Conservation (phyloP, 2,329 filamentous ascomycete species). For the Pyrenophora seminiperda region DNA sequence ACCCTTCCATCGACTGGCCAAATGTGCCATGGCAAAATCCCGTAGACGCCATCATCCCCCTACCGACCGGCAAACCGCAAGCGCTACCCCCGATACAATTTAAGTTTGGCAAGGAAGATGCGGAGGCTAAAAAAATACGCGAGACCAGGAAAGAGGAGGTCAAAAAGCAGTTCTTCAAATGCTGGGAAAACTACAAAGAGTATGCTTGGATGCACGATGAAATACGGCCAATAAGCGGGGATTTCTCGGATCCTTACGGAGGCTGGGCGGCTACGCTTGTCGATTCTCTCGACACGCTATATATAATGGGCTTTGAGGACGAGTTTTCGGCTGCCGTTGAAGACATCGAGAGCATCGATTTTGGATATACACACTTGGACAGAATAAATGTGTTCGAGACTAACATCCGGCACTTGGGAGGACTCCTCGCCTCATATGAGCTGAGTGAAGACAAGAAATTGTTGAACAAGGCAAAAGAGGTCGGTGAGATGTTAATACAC, state of each 20-base stretch:
- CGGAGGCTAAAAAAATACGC: slow-evolving; percentile 39
- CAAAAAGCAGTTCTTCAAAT: slow-evolving; percentile 51
- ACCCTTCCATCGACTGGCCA: slow-evolving; percentile 47
- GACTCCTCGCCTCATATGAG: slow-evolving; percentile 84
- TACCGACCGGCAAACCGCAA: slow-evolving; percentile 48
- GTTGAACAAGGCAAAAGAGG: slow-evolving; percentile 76
- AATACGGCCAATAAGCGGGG: slow-evolving; percentile 52
- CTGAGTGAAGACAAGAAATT: slow-evolving; percentile 75
- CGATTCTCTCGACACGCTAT: slow-evolving; percentile 54
- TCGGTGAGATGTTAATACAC: slow-evolving; percentile 79
- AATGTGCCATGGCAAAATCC: slow-evolving; percentile 50
- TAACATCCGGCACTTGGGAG: slow-evolving; percentile 81
- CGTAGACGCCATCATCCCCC: slow-evolving; percentile 40
- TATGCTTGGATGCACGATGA: slow-evolving; percentile 58
- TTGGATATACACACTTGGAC: slow-evolving; percentile 47
- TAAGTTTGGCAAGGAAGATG: slow-evolving; percentile 47
- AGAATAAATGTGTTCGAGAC: slow-evolving; percentile 57
- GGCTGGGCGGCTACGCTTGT: slow-evolving; percentile 56
- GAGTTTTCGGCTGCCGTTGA: slow-evolving; percentile 54
- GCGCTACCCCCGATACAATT: slow-evolving; percentile 52
- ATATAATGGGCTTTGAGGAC: slow-evolving; percentile 55
- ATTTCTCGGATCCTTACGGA: slow-evolving; percentile 50
- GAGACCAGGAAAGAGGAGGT: slow-evolving; percentile 46
- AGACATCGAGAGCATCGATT: slow-evolving; percentile 52
- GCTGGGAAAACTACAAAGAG: slow-evolving; percentile 53